Evolutionary conservation across 345 rosid species (phyloP).

Genomic region (Brassica napus): Da-Ae NC_063447.1:59415001-59415500

Average conservation of each 20-base stretch:
- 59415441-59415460: background rate
- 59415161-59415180: slow-evolving; percentile 24
- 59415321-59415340: slow-evolving; percentile 65
- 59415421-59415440: background rate
- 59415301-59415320: slow-evolving; percentile 42
- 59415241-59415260: slow-evolving; percentile 13
- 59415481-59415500: background rate
- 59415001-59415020: background rate
- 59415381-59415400: slow-evolving; percentile 50
- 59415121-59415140: slow-evolving; percentile 23
- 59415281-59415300: slow-evolving; percentile 51
- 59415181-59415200: slow-evolving; percentile 25
- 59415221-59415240: slow-evolving; percentile 27
- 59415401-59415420: slow-evolving; percentile 20
- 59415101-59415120: slow-evolving; percentile 8
- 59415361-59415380: background rate
- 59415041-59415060: background rate
- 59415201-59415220: slow-evolving; percentile 5
- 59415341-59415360: slow-evolving; percentile 57
- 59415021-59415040: background rate
- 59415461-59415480: background rate
- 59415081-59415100: slow-evolving; percentile 5
- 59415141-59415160: slow-evolving; percentile 28
- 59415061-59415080: background rate
- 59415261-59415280: slow-evolving; percentile 32